phyloP scores from a whole-genome alignment of 2,329 filamentous ascomycete species.

The Colletotrichum coccodes region DNA sequence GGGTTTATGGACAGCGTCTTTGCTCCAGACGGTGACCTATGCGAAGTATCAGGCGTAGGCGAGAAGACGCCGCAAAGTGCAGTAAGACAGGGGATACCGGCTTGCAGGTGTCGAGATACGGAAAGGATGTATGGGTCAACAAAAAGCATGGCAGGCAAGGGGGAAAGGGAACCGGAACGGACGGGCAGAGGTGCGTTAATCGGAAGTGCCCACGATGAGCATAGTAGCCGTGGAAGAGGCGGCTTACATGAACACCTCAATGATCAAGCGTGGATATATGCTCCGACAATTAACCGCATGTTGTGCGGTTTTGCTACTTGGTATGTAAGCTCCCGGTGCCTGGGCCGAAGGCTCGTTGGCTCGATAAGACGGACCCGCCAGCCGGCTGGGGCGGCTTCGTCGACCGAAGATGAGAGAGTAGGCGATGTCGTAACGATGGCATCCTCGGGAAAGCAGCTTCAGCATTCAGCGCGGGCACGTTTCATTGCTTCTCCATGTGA shows the following conservation, averaged over 20 bases:
- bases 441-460: background rate
- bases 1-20: background rate
- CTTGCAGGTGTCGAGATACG: background rate
- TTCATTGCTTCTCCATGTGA: slow-evolving; percentile 12
- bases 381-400: slow-evolving; percentile 27
- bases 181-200: background rate
- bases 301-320: background rate
- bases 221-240: background rate
- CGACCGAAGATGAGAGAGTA: slow-evolving; percentile 20
- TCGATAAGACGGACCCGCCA: slow-evolving; percentile 20
- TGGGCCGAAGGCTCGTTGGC: slow-evolving; percentile 32
- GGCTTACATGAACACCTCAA: slow-evolving; percentile 6
- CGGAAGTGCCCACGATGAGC: background rate
- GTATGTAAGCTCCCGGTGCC: slow-evolving; percentile 1
- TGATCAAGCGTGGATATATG: background rate
- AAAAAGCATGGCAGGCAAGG: background rate
- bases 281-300: slow-evolving; percentile 10
- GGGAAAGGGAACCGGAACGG: background rate
- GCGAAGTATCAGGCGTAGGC: background rate
- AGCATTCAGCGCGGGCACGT: background rate
- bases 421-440: background rate
- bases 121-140: background rate
- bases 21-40: background rate
- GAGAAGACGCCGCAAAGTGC: background rate
- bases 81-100: background rate